These are phyloP conservation scores for Primulina tabacum DNA, from an alignment of 257 asterid genomes.

Conservation along the genomic window DNA sequence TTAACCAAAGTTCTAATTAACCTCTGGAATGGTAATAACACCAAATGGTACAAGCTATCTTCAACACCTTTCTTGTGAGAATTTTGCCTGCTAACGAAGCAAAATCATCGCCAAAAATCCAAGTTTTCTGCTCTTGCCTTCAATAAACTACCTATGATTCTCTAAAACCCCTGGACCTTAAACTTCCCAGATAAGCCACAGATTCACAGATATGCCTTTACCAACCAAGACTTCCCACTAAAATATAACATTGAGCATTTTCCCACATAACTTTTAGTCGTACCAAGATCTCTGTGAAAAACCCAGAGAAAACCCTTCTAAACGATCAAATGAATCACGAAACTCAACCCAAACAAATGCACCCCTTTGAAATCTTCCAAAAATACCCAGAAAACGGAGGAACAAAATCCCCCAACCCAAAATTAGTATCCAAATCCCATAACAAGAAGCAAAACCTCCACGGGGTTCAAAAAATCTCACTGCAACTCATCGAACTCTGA, in stretches of 20 bases:
- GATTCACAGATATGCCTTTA: slow-evolving; percentile 28
- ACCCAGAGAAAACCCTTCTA: slow-evolving; percentile 21
- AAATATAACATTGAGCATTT: slow-evolving; percentile 34
- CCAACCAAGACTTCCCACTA: slow-evolving; percentile 26
- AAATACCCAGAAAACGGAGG: slow-evolving; percentile 1
- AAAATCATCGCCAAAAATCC: slow-evolving; percentile 29
- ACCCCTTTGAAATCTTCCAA: slow-evolving; percentile 14
- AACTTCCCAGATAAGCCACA: slow-evolving; percentile 23
- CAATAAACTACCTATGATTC: slow-evolving; percentile 40
- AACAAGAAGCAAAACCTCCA: slow-evolving; percentile 10
- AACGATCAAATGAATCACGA: slow-evolving; percentile 22
- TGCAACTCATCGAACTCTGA: slow-evolving; percentile 21
- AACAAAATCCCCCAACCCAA: slow-evolving; percentile 24
- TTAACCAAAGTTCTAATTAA: slow-evolving; percentile 20
- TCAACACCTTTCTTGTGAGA: slow-evolving; percentile 25
- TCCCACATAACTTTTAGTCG: slow-evolving; percentile 30
- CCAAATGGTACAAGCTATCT: slow-evolving; percentile 28
- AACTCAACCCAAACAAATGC: slow-evolving; percentile 13
- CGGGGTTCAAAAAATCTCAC: slow-evolving; percentile 5
- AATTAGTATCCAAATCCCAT: slow-evolving; percentile 27
- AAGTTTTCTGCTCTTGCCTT: slow-evolving; percentile 30
- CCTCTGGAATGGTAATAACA: slow-evolving; percentile 20
- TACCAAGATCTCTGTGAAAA: slow-evolving; percentile 42
- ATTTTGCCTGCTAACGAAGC: slow-evolving; percentile 29
- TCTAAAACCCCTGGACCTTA: slow-evolving; percentile 29